Conservation (phyloP, 2,329 filamentous ascomycete genomes). For the Colletotrichum simmondsii region DNA sequence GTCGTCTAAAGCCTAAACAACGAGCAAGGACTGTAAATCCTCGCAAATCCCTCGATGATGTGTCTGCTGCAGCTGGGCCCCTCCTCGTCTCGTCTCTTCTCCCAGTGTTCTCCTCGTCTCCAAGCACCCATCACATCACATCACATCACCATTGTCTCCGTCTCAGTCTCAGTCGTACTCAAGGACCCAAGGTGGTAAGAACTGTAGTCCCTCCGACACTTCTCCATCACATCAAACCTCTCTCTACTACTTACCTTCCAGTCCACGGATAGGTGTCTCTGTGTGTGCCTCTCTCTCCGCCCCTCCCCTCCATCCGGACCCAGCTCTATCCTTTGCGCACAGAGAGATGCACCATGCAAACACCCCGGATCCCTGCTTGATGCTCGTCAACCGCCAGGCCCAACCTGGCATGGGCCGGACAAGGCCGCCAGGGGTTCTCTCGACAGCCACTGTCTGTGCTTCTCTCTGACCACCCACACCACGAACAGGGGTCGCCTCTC, state of each 20-base stretch:
- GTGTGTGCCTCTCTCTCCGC: neutral
- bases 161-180: neutral
- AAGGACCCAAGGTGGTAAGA: neutral
- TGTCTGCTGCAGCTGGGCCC: neutral
- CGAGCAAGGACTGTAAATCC: neutral
- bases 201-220: neutral
- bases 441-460: constrained; percentile 34
- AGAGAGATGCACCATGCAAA: constrained; percentile 2
- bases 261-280: neutral
- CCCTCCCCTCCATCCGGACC: neutral
- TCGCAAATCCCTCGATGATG: neutral
- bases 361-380: constrained; percentile 23
- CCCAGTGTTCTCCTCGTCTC: neutral
- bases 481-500: constrained; percentile 20
- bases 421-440: constrained; percentile 28
- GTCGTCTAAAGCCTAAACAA: constrained; percentile 23
- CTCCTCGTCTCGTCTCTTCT: neutral
- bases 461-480: constrained; percentile 33
- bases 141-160: neutral
- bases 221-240: neutral
- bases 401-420: constrained; percentile 29
- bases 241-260: neutral
- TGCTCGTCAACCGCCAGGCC: constrained; percentile 33
- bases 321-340: constrained; percentile 5
- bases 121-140: too few relatives aligned